Percentiles rank a stretch among this genome's conserved stretches.
Conservation (phyloP, 768 basidiomycete genomes). For the Leccinum rimulosum region DNA sequence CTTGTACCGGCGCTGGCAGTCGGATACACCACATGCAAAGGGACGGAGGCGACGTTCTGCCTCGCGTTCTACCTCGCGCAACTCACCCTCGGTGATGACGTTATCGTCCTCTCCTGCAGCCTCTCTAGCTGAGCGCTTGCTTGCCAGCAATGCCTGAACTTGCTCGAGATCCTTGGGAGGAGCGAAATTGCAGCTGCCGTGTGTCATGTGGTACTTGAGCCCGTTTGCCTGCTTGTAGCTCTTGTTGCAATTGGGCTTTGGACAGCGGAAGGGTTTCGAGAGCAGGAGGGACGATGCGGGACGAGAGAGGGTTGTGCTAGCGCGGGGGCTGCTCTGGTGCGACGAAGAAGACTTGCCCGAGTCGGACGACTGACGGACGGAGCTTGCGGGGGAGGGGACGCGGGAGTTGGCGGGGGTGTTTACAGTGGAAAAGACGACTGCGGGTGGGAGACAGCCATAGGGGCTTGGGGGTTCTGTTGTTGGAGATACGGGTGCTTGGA, state of each 20-base stretch:
- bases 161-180: constrained; percentile 84
- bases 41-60: constrained; percentile 81
- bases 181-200: constrained; percentile 91
- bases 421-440: constrained; percentile 55
- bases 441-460: constrained; percentile 61
- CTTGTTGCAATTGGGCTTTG: constrained; percentile 94
- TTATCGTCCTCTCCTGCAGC: constrained; percentile 42
- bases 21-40: constrained; percentile 87
- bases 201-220: constrained; percentile 91
- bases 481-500: constrained; percentile 27
- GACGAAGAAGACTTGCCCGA: constrained; percentile 29
- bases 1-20: constrained; percentile 88
- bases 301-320: constrained; percentile 46
- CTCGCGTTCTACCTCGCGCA: constrained; percentile 75
- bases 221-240: constrained; percentile 95
- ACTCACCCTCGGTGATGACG: constrained; percentile 54
- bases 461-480: constrained; percentile 33
- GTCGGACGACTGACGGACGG: constrained; percentile 21
- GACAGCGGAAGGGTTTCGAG: constrained; percentile 89
- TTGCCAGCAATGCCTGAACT: constrained; percentile 66
- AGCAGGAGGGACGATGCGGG: constrained; percentile 61
- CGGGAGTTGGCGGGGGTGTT: constrained; percentile 49
- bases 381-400: constrained; percentile 31
- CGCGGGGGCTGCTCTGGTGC: constrained; percentile 29
- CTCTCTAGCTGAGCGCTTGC: constrained; percentile 40